phyloP scores from a whole-genome alignment of 257 asterid species.

The Petrea volubilis region DNA sequence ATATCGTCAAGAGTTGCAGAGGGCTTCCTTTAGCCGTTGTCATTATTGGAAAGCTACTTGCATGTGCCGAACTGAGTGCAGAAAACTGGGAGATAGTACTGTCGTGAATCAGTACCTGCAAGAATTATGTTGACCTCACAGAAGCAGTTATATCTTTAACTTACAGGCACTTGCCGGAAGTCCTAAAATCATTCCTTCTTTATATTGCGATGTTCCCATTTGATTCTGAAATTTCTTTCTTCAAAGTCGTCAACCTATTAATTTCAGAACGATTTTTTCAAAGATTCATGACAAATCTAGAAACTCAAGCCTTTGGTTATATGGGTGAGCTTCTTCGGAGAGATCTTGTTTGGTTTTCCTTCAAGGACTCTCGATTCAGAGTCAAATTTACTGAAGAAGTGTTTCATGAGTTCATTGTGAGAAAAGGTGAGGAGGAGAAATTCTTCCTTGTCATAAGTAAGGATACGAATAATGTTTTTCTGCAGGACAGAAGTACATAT shows the following conservation, averaged over 20 bases:
- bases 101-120: no score
- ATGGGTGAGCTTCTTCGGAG: constrained; percentile 2
- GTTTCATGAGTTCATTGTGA: neutral
- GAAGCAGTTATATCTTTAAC: neutral
- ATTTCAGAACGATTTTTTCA: constrained; percentile 16
- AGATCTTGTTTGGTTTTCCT: neutral
- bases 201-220: neutral
- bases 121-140: no score
- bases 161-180: neutral
- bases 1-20: no score
- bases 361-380: neutral
- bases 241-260: constrained; percentile 15
- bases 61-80: no score
- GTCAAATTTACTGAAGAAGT: neutral
- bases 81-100: no score
- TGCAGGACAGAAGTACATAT: neutral
- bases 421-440: constrained; percentile 1
- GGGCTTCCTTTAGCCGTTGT: no score
- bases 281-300: neutral
- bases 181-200: neutral
- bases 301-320: constrained; percentile 1
- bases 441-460: neutral
- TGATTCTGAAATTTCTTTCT: neutral
- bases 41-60: no score
- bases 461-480: neutral